Evolutionary conservation across 2,329 filamentous ascomycete species (phyloP), one percentile per base, ranked within the genome.

Genomic region (Ophiostoma quercus): DNA sequence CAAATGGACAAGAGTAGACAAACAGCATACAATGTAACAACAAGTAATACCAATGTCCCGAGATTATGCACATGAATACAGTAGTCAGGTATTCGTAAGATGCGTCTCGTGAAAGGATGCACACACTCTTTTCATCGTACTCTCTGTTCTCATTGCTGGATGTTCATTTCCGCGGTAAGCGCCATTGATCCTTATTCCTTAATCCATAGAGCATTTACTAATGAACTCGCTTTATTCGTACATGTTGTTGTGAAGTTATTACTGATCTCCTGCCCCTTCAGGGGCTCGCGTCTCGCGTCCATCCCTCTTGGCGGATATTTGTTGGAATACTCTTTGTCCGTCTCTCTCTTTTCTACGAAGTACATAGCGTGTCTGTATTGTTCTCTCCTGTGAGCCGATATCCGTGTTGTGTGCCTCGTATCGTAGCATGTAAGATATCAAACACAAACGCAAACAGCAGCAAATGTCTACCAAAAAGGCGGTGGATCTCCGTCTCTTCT

Each of bases 261-360:
- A 34, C 51, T 25, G 51, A 57, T 57, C 51, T 57, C 51, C 51
- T 57, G 22, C 54, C 57, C 57, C 57, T 62, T 29, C 57, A 62
- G 57, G 57, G 57, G 57, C 57, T 62, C 57, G 57, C 57, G 57
- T 62, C 57, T 62, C 57, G 57, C 57, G 25, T 34, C 57, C 57
- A 62, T 29, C 54, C 54, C 14, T 60, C 57, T 62, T 62, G 57
- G 57, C 57, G 57, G 57, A 16, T 62, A 32, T 62, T 19, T 9
- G 51, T 25, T 57, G 6, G 9, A 25, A 25, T 57, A 25, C 12
- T 12, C 16, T 54, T n/a, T 54, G 47, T n/a, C 47, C 47, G 19
- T 54, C 47, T 54, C n/a, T 22, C 43, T n/a, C n/a, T n/a, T n/a
- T n/a, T n/a, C n/a, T n/a, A n/a, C n/a, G n/a, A n/a, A n/a, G n/a